Conservation (phyloP, 805 yeast genomes). For the Ogataea saltuana region DNA sequence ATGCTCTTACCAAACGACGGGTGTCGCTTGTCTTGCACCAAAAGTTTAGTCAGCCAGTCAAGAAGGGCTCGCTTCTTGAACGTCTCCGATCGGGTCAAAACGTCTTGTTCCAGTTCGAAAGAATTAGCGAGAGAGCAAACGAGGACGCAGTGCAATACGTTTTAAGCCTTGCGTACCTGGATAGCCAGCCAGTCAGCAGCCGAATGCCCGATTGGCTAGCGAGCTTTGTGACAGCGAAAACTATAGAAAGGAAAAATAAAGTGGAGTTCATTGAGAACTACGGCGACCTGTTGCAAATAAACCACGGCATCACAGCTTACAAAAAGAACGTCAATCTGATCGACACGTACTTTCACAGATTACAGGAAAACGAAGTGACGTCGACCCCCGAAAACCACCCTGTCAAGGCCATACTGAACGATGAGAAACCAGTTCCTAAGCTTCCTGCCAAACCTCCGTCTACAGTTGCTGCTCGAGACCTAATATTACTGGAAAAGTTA, state of each 20-base stretch:
- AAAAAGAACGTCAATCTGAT: conserved; percentile 3
- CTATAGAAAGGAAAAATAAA: conserved; percentile 10
- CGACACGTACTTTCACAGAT: conserved; percentile 9
- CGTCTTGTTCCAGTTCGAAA: conserved; percentile 5
- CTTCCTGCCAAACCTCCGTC: background rate
- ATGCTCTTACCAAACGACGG: conserved; percentile 9
- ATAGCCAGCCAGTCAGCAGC: conserved; percentile 5
- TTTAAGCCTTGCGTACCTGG: conserved; percentile 10
- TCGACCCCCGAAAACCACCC: conserved; percentile 13
- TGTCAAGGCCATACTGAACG: conserved; percentile 9
- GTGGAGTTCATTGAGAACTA: conserved; percentile 10
- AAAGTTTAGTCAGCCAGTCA: conserved; percentile 3
- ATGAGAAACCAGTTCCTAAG: background rate
- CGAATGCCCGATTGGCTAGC: conserved; percentile 21
- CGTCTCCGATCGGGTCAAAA: conserved; percentile 3
- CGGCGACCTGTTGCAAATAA: conserved; percentile 1
- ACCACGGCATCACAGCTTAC: conserved; percentile 12
- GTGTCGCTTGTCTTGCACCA: conserved; percentile 3
- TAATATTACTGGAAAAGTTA: conserved; percentile 5
- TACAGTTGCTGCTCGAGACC: background rate
- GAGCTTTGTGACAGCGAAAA: conserved; percentile 11
- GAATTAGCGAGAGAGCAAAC: conserved; percentile 10
- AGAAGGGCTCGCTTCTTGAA: background rate
- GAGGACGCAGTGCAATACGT: conserved; percentile 12
- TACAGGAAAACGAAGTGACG: conserved; percentile 6